phyloP scores from a whole-genome alignment of 2,329 filamentous ascomycete species.

The Scedosporium dehoogii region DNA sequence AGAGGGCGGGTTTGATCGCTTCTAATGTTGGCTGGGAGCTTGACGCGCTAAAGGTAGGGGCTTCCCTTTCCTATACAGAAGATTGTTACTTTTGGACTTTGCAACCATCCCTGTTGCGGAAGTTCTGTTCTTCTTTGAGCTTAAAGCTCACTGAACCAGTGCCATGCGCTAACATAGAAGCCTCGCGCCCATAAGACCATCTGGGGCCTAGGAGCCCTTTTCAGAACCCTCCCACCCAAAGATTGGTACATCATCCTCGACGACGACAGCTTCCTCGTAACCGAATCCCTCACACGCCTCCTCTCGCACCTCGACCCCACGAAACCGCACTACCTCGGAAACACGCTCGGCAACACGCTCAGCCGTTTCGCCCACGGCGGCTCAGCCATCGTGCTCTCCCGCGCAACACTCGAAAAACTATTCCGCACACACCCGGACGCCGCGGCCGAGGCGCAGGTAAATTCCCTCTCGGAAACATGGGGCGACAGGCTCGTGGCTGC shows the following conservation, averaged over 20 bases:
- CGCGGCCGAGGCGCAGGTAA: slow-evolving; percentile 32
- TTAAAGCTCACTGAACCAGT: neutral
- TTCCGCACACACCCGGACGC: slow-evolving; percentile 29
- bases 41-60: slow-evolving; percentile 36
- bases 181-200: slow-evolving; percentile 33
- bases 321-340: slow-evolving; percentile 41
- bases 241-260: slow-evolving; percentile 51
- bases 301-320: slow-evolving; percentile 38
- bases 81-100: neutral
- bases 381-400: slow-evolving; percentile 42
- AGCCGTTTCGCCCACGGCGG: slow-evolving; percentile 47
- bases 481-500: slow-evolving; percentile 45
- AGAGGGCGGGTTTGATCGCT: slow-evolving; percentile 25
- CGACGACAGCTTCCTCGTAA: slow-evolving; percentile 47
- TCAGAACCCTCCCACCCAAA: slow-evolving; percentile 39
- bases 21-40: slow-evolving; percentile 36
- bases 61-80: neutral
- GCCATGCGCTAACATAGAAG: neutral
- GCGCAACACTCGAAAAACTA: slow-evolving; percentile 35
- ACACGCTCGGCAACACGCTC: slow-evolving; percentile 46
- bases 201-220: slow-evolving; percentile 42
- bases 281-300: slow-evolving; percentile 35
- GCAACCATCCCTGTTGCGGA: neutral
- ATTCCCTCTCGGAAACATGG: slow-evolving; percentile 40
- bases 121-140: neutral